Percentiles rank a stretch among this genome's conserved stretches.
phyloP scores from a whole-genome alignment of 1,284 basidiomycete species.

The Ceratobasidium sp. region DNA sequence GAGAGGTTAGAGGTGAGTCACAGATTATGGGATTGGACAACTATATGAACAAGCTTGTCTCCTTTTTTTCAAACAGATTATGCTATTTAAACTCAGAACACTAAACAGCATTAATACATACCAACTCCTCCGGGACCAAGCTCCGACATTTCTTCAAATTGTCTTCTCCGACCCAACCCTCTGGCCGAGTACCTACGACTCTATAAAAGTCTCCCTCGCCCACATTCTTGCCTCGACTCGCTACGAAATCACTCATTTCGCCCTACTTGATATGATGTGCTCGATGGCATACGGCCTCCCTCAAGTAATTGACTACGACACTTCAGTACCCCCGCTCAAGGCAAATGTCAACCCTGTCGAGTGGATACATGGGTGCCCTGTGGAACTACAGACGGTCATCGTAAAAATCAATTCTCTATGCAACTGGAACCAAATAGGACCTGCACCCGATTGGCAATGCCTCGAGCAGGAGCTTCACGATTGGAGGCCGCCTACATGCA shows the following conservation, averaged over 20 bases:
- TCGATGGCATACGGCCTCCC: slow-evolving; percentile 28
- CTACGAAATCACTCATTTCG: slow-evolving; percentile 21
- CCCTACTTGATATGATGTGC: slow-evolving; percentile 15
- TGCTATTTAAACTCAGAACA: neutral
- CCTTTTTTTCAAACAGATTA: neutral
- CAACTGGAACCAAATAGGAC: neutral
- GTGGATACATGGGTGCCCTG: slow-evolving; percentile 19
- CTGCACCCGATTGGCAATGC: neutral
- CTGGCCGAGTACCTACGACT: neutral
- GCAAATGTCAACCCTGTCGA: neutral
- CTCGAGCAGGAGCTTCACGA: neutral
- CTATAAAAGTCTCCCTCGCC: neutral
- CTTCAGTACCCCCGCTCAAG: neutral
- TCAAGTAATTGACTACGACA: too few relatives aligned
- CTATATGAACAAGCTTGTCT: neutral
- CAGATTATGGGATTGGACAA: neutral
- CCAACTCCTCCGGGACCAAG: neutral
- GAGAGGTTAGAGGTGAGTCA: slow-evolving; percentile 21
- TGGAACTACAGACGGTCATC: neutral
- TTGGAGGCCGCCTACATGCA: neutral
- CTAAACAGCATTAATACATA: neutral
- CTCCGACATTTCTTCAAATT: slow-evolving; percentile 25
- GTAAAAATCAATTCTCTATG: neutral
- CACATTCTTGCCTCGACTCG: neutral
- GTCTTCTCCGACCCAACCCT: slow-evolving; percentile 20